Evolutionary conservation across 2,329 filamentous ascomycete genomes (phyloP), one percentile per base, ranked within the genome.

Genomic region (Apiospora sp.): DNA sequence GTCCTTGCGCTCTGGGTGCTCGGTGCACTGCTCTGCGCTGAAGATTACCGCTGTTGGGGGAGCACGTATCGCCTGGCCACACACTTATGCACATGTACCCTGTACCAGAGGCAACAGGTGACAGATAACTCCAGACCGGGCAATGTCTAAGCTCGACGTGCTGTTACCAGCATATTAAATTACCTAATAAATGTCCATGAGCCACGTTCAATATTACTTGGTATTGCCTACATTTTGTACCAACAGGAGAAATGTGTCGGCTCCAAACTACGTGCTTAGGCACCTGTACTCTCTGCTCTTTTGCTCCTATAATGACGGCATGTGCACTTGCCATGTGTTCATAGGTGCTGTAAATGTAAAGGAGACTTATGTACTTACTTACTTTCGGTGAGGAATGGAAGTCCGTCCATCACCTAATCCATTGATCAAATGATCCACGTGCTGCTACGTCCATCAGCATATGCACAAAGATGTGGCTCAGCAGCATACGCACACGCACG

Each of bases 11-110:
- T 37, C 58, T 64, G 30, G 58, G 58, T 13, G 58, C 58, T 64
- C 30, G 58, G 58, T 37, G 58, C 58, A 22, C 58, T 64, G 58
- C 58, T 64, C n/a, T 64, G 58, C 58, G 34, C 58, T 64, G 58
- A 64, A 64, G 58, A 64, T 41, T 64, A 41, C 19, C 58, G 22
- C 58, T 64, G 22, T 41, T 41, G 58, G 58, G 58, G 54, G 34
- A 10, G 37, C 10, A 41, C 37, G 8, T 41, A 41, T 10, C 37
- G n/a, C 3, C 13, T 64, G 41, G 58, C 58, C 58, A 41, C 58
- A 64, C 54, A 16, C 30, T 19, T 58, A 34, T 19, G 51, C 16
- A 61, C 54, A 37, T 41, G 30, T 37, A 61, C 54, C 54, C 19
- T 64, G 34, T 34, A 64, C 34, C 41, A 64, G n/a, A 64, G 58